Evolutionary conservation across 495 filamentous ascomycete species (phyloP), one percentile per base, ranked within the genome.

Genomic region (Cudoniella acicularis): DNA sequence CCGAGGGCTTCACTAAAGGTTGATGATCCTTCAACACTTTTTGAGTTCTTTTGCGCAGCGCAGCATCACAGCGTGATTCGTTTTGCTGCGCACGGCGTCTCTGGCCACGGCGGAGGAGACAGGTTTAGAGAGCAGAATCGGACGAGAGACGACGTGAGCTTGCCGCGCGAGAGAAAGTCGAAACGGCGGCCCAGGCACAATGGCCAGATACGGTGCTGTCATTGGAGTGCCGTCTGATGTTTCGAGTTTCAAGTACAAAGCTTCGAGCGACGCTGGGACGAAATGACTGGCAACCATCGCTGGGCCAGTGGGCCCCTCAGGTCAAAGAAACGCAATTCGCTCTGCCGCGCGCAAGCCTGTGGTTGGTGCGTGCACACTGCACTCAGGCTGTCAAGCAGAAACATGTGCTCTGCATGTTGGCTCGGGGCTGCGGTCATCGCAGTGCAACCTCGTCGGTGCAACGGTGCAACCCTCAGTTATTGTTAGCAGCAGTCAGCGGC

Each of bases 131-230:
- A 13, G 30, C 6, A 36, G 4, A 36, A 36, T 36, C 30, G 43
- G 20, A 17, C 43, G 43, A 47, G 43, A n/a, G 17, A 17, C 8
- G 16, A 47, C 20, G 43, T 6, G 20, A 8, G 8, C 40, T 54
- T 68, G 52, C 64, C 51, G 49, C 57, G 43, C 49, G 46, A 42
- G 49, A 40, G 24, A 30, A 57, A 65, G 61, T 67, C 59, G 36
- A 49, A 27, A 49, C 58, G 30, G 20, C 41, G 43, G 63, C 26
- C 16, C 48, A 24, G 45, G 59, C n/a, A 17, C 11, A 9, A 20
- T 25, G 4, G 20, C 2, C 10, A 41, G 2, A n/a, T 25, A 6
- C 23, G 20, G 45, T 11, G 16, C 52, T 49, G 26, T 48, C 41
- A 54, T 60, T 49, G 50, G 58, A 16, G 24, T 18, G 45, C 22